Base-by-base conservation (phyloP, 2,329 filamentous ascomycete species). In the Pseudopithomyces maydicus region DNA sequence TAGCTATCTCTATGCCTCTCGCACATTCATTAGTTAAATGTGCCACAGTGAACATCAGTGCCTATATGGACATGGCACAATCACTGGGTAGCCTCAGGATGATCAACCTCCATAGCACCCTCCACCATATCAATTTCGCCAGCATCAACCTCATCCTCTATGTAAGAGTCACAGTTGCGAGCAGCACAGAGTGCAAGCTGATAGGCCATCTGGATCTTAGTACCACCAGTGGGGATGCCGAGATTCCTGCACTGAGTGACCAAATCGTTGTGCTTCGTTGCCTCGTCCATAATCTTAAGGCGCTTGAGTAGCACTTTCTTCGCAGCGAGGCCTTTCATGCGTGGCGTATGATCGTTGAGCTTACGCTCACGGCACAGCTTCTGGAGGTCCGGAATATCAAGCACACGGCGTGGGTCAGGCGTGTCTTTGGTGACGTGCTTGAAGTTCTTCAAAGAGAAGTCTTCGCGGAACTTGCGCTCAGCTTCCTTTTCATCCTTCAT, bases 161-260 rank as follows among this genome's bases (percentile, higher is more conserved):
- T n/a, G 23, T 65, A 72, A 10, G 62, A 65, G 4, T 52, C 36
- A 56, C 52, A 71, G 33, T 12, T 35, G 47, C 61, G 55, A 2
- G 69, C 69, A 19, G 64, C 65, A 17, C 50, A 56, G 22, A 68
- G 48, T 2, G 72, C 71, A 22, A 75, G 55, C 55, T 67, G 62
- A 29, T 69, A 67, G 41, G 55, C 58, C 57, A 73, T 63, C 48
- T 63, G 54, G 8, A 54, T 20, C 61, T 72, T 74, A 32, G 23
- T 69, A 17, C 62, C 64, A 14, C 59, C 57, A 3, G 47, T 47
- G 14, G 57, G 65, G 33, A 74, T 54, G 22, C 66, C 66, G 56
- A 65, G 67, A 6, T 57, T 33, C 22, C 55, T 57, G 48, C 65
- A 67, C 64, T 67, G 65, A 32, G 59, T 63, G 58, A 61, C 61